Evolutionary conservation across 2,329 filamentous ascomycete species (phyloP), one percentile per base, ranked within the genome.

Genomic region (Penicillium sp.): DNA sequence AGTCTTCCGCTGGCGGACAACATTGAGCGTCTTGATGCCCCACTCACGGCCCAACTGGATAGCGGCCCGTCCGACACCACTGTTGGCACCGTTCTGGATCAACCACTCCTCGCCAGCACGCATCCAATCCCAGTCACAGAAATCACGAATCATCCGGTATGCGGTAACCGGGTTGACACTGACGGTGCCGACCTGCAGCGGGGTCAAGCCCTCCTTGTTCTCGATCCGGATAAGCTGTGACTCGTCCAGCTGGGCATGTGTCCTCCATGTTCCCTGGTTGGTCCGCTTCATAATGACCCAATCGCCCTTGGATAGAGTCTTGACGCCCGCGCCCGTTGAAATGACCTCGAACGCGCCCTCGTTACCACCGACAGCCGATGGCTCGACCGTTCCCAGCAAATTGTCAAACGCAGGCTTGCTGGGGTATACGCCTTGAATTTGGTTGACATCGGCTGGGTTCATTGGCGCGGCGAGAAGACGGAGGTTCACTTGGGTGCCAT

Each of bases 381-480:
- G 89, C 23, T 83, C 76, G 1, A 82, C 59, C 0, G 91, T 96
- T 49, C 90, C 88, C 47, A 98, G 82, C 1, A 82, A 72, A 5
- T 83, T 84, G 15, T 82, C 84, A 72, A 95, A 91, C 39, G 80
- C 76, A 0, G 91, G 90, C 67, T 89, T 89, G 40, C 84, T 84
- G 54, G 92, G 92, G 75, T 98, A 98, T 3, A 92, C 90, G 58
- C 93, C 93, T 76, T 98, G 93, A 64, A 98, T 88, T 64, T 92
- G 92, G 77, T 98, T 98, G 71, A 98, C 88, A 74, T 98, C 93
- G 65, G 93, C 91, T 23, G 93, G 93, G 75, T 98, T 98, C 71
- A 98, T 89, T 49, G 93, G 89, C 1, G 90, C 84, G 28, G 91
- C 88, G 62, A 98, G 88, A 62, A 93, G 86, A 69, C 89, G 89